phyloP scores from a whole-genome alignment of 2,329 filamentous ascomycete species.

The Neopestalotiopsis sp. region DNA sequence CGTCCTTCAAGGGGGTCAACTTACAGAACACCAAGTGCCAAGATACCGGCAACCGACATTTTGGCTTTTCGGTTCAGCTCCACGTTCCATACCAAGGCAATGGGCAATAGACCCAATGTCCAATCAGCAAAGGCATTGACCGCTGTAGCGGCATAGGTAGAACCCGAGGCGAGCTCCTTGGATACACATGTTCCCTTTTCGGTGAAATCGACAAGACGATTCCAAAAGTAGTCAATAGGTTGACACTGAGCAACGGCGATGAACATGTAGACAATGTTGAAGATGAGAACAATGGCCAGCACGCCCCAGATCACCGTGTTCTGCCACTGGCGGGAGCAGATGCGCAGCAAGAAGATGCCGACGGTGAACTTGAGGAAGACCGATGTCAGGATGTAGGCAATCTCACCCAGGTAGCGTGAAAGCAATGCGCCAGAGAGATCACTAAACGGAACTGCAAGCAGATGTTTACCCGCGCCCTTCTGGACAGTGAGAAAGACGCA shows the following conservation, averaged over 20 bases:
- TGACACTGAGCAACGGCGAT: conserved; percentile 44
- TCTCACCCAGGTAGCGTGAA: conserved; percentile 42
- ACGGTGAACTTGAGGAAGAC: conserved; percentile 44
- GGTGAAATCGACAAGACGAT: conserved; percentile 32
- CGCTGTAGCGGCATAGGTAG: conserved; percentile 41
- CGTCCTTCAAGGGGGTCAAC: conserved; percentile 20
- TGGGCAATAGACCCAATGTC: conserved; percentile 41
- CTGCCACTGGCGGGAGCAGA: conserved; percentile 39
- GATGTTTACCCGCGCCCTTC: conserved; percentile 29
- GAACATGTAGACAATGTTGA: conserved; percentile 41
- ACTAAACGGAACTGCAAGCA: conserved; percentile 22
- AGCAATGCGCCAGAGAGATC: conserved; percentile 28
- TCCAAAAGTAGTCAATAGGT: conserved; percentile 44
- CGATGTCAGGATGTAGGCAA: conserved; percentile 43
- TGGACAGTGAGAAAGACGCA: conserved; percentile 27
- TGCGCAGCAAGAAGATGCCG: conserved; percentile 44
- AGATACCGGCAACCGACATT: conserved; percentile 35
- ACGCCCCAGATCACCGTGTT: conserved; percentile 38
- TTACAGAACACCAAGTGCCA: conserved; percentile 43
- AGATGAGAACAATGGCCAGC: conserved; percentile 36
- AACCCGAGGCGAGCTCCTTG: conserved; percentile 32
- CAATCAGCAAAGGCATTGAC: conserved; percentile 41
- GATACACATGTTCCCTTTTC: conserved; percentile 38
- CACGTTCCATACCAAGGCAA: conserved; percentile 41
- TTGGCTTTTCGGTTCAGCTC: conserved; percentile 41